Conservation (phyloP, 2,329 filamentous ascomycete genomes). For the Cryphonectria nitschkei region DNA sequence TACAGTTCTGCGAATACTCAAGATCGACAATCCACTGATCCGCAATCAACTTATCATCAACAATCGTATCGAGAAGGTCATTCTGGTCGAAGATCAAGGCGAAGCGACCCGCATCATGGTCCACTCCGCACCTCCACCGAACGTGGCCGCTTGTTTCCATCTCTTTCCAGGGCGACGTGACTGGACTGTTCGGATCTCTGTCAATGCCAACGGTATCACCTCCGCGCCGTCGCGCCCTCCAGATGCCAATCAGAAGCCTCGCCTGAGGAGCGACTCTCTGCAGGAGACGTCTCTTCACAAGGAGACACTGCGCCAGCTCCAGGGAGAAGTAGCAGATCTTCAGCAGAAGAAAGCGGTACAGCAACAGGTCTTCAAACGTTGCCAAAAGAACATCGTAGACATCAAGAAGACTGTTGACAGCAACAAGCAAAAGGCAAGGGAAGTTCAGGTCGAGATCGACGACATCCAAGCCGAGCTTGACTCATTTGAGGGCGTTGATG, state of each 20-base stretch:
- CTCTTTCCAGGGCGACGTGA: slow-evolving; percentile 62
- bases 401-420: slow-evolving; percentile 47
- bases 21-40: slow-evolving; percentile 79
- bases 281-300: slow-evolving; percentile 42
- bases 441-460: slow-evolving; percentile 62
- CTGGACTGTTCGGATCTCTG: slow-evolving; percentile 62
- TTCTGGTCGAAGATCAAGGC: slow-evolving; percentile 71
- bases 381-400: slow-evolving; percentile 50
- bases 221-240: slow-evolving; percentile 47
- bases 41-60: slow-evolving; percentile 84
- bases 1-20: slow-evolving; percentile 79
- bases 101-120: slow-evolving; percentile 74
- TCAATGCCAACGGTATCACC: slow-evolving; percentile 40
- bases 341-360: slow-evolving; percentile 52
- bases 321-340: slow-evolving; percentile 56
- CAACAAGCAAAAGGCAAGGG: slow-evolving; percentile 60
- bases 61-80: slow-evolving; percentile 79
- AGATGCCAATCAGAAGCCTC: slow-evolving; percentile 53
- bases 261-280: slow-evolving; percentile 77
- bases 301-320: slow-evolving; percentile 57
- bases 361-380: slow-evolving; percentile 52
- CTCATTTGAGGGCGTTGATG: slow-evolving; percentile 69
- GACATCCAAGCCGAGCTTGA: slow-evolving; percentile 64
- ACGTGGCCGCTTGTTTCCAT: slow-evolving; percentile 74
- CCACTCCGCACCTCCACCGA: slow-evolving; percentile 58